Conservation (phyloP, 768 basidiomycete species). For the Tricholoma sp. region DNA sequence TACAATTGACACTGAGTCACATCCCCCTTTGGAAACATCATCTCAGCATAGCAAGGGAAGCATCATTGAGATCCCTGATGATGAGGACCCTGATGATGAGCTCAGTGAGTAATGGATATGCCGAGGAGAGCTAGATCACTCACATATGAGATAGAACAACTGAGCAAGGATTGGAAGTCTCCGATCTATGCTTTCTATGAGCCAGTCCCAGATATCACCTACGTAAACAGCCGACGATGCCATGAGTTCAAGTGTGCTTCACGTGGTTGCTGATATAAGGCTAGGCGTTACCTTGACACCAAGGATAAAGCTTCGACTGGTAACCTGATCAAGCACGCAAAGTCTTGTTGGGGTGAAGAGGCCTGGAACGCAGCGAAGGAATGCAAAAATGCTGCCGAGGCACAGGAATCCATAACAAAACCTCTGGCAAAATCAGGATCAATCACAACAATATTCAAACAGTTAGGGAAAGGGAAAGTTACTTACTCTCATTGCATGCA, state of each 20-base stretch:
- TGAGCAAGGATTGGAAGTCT: background rate
- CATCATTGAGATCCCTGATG: background rate
- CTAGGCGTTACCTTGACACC: background rate
- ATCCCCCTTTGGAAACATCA: no score
- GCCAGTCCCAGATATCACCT: no score
- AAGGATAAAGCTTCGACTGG: background rate
- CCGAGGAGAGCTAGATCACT: background rate
- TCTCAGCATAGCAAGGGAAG: no score
- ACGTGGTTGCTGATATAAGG: background rate
- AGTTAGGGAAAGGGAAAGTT: background rate
- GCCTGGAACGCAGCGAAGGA: background rate
- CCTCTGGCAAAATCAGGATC: background rate
- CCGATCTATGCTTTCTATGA: background rate
- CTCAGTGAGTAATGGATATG: background rate
- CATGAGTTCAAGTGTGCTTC: no score
- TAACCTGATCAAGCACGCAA: background rate
- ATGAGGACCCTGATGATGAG: constrained; percentile 1
- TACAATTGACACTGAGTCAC: no score
- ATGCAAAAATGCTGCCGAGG: background rate
- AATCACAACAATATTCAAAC: background rate
- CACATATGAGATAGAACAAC: no score
- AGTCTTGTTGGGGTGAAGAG: background rate
- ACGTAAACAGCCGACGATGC: no score
- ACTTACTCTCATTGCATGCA: background rate
- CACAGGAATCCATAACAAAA: background rate